A percentile compares a stretch with the other conserved stretches of the same genome.
These are phyloP conservation scores for Brassica hybrid DNA, from an alignment of 441 rosid species.

Conservation along the genomic window DNA sequence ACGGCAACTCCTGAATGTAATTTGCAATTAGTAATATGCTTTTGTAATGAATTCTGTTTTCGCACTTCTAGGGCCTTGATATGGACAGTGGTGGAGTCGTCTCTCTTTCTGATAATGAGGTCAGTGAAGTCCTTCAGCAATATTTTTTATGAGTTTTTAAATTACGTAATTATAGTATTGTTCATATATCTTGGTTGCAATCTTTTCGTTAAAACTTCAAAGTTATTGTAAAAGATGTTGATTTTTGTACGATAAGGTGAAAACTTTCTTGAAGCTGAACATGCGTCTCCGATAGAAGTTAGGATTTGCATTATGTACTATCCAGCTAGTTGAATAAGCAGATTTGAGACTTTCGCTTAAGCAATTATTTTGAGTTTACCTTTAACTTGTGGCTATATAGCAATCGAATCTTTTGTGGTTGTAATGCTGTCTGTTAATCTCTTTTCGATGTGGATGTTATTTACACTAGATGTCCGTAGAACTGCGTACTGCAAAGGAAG, in stretches of 20 bases:
- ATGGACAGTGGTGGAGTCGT: conserved; percentile 46
- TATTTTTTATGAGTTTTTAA: background rate
- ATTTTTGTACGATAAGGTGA: background rate
- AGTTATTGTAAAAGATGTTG: conserved; percentile 2
- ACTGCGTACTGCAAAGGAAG: conserved; percentile 69
- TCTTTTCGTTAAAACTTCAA: conserved; percentile 17
- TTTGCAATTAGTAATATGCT: conserved; percentile 15
- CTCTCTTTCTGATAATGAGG: conserved; percentile 70
- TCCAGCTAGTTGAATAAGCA: conserved; percentile 16
- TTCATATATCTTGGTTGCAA: conserved; percentile 17
- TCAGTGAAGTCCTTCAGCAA: conserved; percentile 39
- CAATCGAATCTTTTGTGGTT: conserved; percentile 17
- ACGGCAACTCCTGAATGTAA: conserved; percentile 17
- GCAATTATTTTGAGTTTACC: conserved; percentile 11
- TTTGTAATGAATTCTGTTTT: conserved; percentile 15
- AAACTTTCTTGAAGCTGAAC: conserved; percentile 12
- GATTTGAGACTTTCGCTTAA: conserved; percentile 20
- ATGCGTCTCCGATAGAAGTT: background rate
- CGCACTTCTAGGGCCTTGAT: conserved; percentile 54
- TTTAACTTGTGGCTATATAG: conserved; percentile 11
- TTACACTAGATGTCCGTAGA: conserved; percentile 58
- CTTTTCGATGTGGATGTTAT: conserved; percentile 28
- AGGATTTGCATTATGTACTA: conserved; percentile 17
- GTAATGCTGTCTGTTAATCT: conserved; percentile 23
- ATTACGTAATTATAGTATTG: background rate